Conservation (phyloP, 176 grass and related monocot genomes). For the Aegilops sharonensis region DNA sequence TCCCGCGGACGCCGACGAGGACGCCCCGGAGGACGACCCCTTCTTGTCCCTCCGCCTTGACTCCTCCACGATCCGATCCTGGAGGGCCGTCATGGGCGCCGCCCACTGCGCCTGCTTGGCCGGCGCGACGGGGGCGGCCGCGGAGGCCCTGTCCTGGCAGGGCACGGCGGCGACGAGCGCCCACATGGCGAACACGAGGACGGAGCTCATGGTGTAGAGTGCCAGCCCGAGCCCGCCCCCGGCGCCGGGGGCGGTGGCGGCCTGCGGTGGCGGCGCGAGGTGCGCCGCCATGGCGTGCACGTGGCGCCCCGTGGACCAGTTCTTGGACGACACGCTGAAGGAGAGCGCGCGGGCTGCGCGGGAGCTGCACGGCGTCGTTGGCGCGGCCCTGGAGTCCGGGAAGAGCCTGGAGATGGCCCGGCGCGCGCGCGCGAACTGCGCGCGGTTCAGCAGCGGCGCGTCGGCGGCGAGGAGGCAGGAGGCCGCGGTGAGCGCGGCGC, state of each 20-base stretch:
- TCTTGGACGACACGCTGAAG: constrained; percentile 74
- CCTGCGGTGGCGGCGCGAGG: constrained; percentile 41
- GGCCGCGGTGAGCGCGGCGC: constrained; percentile 64
- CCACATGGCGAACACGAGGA: constrained; percentile 84
- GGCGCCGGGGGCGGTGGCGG: neutral
- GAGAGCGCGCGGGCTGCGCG: constrained; percentile 47
- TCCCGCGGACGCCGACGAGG: constrained; percentile 11
- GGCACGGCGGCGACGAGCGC: constrained; percentile 68
- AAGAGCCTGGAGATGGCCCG: constrained; percentile 64
- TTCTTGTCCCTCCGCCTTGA: constrained; percentile 57
- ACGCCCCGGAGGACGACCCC: constrained; percentile 21
- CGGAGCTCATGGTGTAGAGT: constrained; percentile 87
- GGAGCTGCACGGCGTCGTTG: neutral
- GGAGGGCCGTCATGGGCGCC: constrained; percentile 48
- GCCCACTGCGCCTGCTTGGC: constrained; percentile 79
- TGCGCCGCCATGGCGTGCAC: constrained; percentile 67
- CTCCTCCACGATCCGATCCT: constrained; percentile 72
- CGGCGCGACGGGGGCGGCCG: constrained; percentile 32
- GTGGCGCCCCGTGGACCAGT: constrained; percentile 66
- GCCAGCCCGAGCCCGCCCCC: constrained; percentile 61
- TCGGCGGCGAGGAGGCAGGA: constrained; percentile 45
- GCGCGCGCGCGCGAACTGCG: constrained; percentile 69
- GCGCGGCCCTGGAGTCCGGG: neutral
- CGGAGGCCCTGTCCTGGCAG: constrained; percentile 41
- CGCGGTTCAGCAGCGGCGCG: constrained; percentile 18